Evolutionary conservation across 495 filamentous ascomycete species (phyloP).

Genomic region (Daldinia decipiens): DNA sequence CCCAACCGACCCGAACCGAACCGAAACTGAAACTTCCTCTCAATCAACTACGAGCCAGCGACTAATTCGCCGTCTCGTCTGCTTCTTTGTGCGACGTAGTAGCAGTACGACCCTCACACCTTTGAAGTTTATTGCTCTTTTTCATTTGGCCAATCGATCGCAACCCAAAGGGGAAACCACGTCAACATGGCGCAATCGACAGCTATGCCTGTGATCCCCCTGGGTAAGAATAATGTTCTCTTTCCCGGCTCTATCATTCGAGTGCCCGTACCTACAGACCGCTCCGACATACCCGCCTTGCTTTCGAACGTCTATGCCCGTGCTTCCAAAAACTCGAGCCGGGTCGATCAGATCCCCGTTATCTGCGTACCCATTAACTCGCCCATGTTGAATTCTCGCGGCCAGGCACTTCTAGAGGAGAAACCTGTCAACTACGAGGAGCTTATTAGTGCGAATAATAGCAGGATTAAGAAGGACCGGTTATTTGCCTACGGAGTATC

Average conservation of each 20-base stretch:
- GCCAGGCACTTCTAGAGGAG: conserved; percentile 70
- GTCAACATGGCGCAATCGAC: conserved; percentile 50
- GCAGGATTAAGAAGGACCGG: conserved; percentile 72
- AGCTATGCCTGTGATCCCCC: conserved; percentile 76
- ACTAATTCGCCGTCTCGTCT: conserved; percentile 12
- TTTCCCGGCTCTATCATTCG: conserved; percentile 82
- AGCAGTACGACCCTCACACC: conserved; percentile 12
- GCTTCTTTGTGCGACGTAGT: conserved; percentile 14
- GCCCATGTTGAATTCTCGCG: conserved; percentile 71
- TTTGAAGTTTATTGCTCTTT: background rate
- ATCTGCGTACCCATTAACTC: conserved; percentile 85
- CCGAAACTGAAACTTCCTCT: background rate
- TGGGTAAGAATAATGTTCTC: conserved; percentile 77
- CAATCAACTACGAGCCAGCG: background rate
- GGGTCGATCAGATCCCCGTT: conserved; percentile 72
- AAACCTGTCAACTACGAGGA: conserved; percentile 60
- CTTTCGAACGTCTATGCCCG: conserved; percentile 79
- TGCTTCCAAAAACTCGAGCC: conserved; percentile 69
- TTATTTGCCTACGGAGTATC: conserved; percentile 80
- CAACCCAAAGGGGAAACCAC: conserved; percentile 25
- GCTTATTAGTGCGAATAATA: conserved; percentile 61
- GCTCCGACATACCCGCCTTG: conserved; percentile 83
- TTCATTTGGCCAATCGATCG: conserved; percentile 25
- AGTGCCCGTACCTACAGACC: conserved; percentile 75
- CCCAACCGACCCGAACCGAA: background rate